Evolutionary conservation across 169 alveolate species (phyloP).

Genomic region (Cryptosporidium muris): DNA sequence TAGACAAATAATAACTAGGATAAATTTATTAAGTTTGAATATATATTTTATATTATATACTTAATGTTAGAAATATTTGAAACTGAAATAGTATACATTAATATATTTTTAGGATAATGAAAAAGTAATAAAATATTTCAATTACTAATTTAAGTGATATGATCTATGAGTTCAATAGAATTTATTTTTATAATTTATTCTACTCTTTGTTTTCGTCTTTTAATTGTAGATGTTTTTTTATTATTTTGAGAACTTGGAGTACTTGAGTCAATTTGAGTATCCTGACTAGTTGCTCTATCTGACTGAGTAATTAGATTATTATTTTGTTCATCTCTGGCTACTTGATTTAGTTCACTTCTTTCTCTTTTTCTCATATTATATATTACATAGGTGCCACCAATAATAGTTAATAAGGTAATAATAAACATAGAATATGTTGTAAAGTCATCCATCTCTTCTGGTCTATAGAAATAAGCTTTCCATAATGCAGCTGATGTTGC

Average conservation of each 20-base stretch:
- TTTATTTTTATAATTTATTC: neutral
- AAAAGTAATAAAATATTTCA: no score
- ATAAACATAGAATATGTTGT: conserved; percentile 67
- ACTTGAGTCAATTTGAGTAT: neutral
- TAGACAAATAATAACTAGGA: no score
- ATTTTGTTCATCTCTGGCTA: neutral
- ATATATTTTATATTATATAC: no score
- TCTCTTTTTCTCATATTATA: conserved; percentile 48
- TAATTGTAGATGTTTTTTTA: neutral
- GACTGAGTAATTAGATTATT: no score
- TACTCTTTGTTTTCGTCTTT: conserved; percentile 7
- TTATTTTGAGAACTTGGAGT: neutral
- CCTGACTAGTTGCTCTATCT: no score
- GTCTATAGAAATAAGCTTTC: conserved; percentile 64
- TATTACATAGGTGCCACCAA: conserved; percentile 48
- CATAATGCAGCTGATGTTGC: conserved; percentile 70
- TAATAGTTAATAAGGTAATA: conserved; percentile 48
- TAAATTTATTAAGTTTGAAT: no score
- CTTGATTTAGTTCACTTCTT: neutral
- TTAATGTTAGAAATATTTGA: no score
- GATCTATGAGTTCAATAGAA: no score
- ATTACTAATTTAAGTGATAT: no score
- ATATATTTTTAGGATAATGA: no score
- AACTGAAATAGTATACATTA: no score
- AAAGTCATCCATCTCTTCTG: conserved; percentile 68